Conservation (phyloP, 1,284 basidiomycete genomes). For the Rhodotorula mucilaginosa region DNA sequence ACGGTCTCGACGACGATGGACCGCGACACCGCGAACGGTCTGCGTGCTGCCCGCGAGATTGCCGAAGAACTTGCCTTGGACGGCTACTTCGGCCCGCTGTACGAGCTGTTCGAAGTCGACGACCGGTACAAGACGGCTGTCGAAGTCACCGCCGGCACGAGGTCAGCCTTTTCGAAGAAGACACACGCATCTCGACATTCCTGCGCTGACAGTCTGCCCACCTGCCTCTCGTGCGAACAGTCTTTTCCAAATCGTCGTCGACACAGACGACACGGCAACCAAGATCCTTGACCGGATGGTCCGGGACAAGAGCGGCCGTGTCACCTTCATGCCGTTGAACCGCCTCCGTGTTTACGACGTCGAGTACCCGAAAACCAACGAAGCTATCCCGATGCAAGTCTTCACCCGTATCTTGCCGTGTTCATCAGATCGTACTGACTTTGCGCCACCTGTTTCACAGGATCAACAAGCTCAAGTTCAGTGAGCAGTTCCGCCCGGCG, state of each 20-base stretch:
- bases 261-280: conserved; percentile 86
- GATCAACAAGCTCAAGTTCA: conserved; percentile 73
- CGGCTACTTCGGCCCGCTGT: conserved; percentile 86
- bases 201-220: not conserved
- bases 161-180: conserved; percentile 54
- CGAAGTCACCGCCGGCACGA: conserved; percentile 90
- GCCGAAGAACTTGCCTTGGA: conserved; percentile 68
- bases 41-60: conserved; percentile 74
- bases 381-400: conserved; percentile 68
- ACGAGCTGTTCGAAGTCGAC: conserved; percentile 85
- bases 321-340: conserved; percentile 98
- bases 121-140: conserved; percentile 93
- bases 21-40: conserved; percentile 73
- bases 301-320: conserved; percentile 83
- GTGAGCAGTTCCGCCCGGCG: conserved; percentile 69
- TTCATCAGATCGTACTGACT: not conserved
- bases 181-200: too few relatives aligned
- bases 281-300: conserved; percentile 88
- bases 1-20: conserved; percentile 88
- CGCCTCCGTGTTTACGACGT: conserved; percentile 75
- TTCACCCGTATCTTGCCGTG: not conserved
- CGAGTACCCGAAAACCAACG: conserved; percentile 68
- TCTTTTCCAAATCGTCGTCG: conserved; percentile 96
- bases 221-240: conserved; percentile 50
- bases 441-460: conserved; percentile 1